Conservation (phyloP, 2,329 filamentous ascomycete species). For the Aspergillus pseudoglaucus region DNA sequence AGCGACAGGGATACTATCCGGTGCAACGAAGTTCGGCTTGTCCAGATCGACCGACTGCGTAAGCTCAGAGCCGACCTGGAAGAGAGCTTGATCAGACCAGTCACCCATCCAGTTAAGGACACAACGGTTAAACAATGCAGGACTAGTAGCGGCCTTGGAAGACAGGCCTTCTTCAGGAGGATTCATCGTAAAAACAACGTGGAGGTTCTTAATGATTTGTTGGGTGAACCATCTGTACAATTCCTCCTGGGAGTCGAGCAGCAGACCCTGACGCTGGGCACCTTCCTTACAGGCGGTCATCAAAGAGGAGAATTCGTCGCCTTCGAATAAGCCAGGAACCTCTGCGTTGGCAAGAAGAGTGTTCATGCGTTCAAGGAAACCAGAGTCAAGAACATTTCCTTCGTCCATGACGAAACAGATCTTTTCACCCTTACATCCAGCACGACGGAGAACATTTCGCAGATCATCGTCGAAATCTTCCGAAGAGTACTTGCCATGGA, state of each 20-base stretch:
- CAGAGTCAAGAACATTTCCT: constrained; percentile 94
- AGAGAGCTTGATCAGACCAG: constrained; percentile 98
- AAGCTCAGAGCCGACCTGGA: constrained; percentile 93
- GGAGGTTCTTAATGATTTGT: constrained; percentile 97
- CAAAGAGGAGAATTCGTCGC: constrained; percentile 95
- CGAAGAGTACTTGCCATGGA: constrained; percentile 94
- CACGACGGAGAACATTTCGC: constrained; percentile 83
- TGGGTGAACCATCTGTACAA: constrained; percentile 99
- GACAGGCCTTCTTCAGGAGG: constrained; percentile 90
- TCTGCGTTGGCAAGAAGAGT: constrained; percentile 98
- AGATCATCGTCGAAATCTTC: constrained; percentile 99
- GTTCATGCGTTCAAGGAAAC: constrained; percentile 99
- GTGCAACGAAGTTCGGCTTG: constrained; percentile 73
- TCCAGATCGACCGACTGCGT: constrained; percentile 96
- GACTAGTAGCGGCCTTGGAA: constrained; percentile 94
- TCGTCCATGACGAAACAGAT: constrained; percentile 99
- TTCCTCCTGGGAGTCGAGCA: constrained; percentile 96
- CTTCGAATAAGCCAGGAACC: constrained; percentile 95
- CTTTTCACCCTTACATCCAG: constrained; percentile 97
- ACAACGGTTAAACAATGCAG: constrained; percentile 97
- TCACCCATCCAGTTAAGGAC: constrained; percentile 99
- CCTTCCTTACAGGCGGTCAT: constrained; percentile 99
- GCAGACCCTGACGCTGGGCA: constrained; percentile 86
- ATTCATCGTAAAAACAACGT: constrained; percentile 99
- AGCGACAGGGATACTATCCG: constrained; percentile 86